Evolutionary conservation across 441 rosid species (phyloP), one percentile per base, ranked within the genome.

Genomic region (Euphorbia schlechtendalii): DNA sequence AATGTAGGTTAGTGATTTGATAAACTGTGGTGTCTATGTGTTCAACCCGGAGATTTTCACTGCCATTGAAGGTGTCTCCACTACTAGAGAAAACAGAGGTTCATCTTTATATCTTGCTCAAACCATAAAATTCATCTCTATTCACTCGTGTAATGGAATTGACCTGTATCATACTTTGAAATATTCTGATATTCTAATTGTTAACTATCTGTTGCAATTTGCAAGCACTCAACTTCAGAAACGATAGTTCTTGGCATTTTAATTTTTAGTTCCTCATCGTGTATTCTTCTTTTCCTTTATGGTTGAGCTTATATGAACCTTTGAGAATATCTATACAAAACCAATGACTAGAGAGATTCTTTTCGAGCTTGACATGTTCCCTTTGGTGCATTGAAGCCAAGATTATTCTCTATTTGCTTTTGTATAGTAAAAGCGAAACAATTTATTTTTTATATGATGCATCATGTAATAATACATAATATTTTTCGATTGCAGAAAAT

Each of bases 21-120:
- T 90, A 63, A 87, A 90, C 66, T 90, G 96, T 65, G 95, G 95
- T 71, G 90, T 90, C 40, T 90, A 90, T 55, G 73, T 90, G 54
- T 90, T 90, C 75, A 83, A 85, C 5, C 82, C 89, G 2, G 79
- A 77, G 63, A 84, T 90, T 53, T 86, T 90, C 71, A 69, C 79
- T 65, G 85, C 86, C 68, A 87, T 90, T 62, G 77, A 86, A 48
- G 87, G 69, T 68, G 87, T 83, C 63, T 80, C 67, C 41, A 60
- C 52, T 58, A 81, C 79, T 57, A 78, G 74, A 67, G 83, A 81
- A 76, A 92, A 80, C 30, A 80, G 84, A 74, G 86, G 95, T 89
- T 67, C 59, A 78, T 78, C 17, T 32, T 65, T n/a, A 24, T 41
- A 3, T 21, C 43, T 62, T 55, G 34, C n/a, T 36, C 61, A 45